phyloP scores from a whole-genome alignment of 352 stramenopile species.

The Thraustotheca clavata region DNA sequence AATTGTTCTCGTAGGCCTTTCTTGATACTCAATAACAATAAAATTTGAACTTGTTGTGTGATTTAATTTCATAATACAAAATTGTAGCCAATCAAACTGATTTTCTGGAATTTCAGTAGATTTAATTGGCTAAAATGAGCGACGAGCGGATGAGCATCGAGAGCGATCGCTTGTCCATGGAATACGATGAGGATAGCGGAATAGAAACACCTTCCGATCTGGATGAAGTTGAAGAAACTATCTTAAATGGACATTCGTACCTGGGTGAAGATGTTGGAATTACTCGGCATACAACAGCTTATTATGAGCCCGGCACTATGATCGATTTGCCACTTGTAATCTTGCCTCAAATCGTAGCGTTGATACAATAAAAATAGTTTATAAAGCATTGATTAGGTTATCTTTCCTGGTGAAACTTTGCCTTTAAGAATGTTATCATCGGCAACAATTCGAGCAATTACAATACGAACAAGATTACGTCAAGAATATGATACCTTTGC shows the following conservation, averaged over 20 bases:
- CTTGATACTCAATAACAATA: too few species aligned
- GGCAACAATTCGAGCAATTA: slow-evolving; percentile 28
- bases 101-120: too few species aligned
- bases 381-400: slow-evolving; percentile 34
- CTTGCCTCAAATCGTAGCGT: slow-evolving; percentile 61
- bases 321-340: slow-evolving; percentile 59
- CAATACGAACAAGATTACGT: slow-evolving; percentile 2
- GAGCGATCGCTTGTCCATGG: neutral
- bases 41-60: too few species aligned
- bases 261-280: slow-evolving; percentile 60
- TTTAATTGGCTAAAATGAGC: too few species aligned
- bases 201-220: neutral
- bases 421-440: slow-evolving; percentile 66
- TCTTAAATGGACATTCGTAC: slow-evolving; percentile 43
- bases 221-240: neutral
- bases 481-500: slow-evolving; percentile 10
- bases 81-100: too few species aligned
- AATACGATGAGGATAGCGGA: neutral
- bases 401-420: slow-evolving; percentile 74
- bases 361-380: neutral
- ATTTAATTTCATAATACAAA: too few species aligned
- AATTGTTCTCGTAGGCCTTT: too few species aligned
- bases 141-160: neutral
- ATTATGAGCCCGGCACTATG: slow-evolving; percentile 41
- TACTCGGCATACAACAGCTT: slow-evolving; percentile 33